phyloP scores from a whole-genome alignment of 768 basidiomycete species.

The Suillus lakei region DNA sequence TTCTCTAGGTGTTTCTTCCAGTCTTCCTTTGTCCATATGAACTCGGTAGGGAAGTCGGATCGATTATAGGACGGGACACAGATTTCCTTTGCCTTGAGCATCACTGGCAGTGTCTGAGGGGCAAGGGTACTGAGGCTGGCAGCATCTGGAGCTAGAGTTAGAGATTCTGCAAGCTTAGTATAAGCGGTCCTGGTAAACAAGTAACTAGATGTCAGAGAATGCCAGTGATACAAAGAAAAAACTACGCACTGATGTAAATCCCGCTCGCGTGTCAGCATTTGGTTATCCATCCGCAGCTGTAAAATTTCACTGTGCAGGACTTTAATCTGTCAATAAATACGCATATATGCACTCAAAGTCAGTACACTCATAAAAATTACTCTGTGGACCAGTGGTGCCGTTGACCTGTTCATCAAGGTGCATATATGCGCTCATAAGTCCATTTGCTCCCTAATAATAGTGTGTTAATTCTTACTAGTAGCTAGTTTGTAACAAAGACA shows the following conservation, averaged over 20 bases:
- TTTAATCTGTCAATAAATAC: background rate
- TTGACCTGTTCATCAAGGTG: background rate
- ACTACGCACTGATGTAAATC: too few species aligned
- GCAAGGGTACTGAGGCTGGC: too few species aligned
- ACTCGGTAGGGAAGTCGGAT: too few species aligned
- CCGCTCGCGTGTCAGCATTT: too few species aligned
- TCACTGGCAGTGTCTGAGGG: too few species aligned
- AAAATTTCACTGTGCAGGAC: background rate
- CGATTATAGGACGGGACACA: too few species aligned
- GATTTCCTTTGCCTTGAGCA: too few species aligned
- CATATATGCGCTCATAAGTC: slow-evolving; percentile 2
- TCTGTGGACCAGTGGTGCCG: background rate
- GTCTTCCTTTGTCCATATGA: too few species aligned
- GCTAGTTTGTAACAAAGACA: too few species aligned
- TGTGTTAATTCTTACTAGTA: background rate
- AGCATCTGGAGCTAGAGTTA: background rate
- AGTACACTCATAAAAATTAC: background rate
- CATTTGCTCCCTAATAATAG: background rate
- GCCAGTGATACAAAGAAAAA: too few species aligned
- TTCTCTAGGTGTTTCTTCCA: too few species aligned
- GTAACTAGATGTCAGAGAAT: too few species aligned
- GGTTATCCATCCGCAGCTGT: background rate
- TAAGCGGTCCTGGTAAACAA: background rate
- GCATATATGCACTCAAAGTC: background rate
- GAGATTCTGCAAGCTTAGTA: background rate